These are phyloP conservation scores for Lyophyllum atratum DNA, from an alignment of 768 basidiomycete genomes.

Conservation along the genomic window DNA sequence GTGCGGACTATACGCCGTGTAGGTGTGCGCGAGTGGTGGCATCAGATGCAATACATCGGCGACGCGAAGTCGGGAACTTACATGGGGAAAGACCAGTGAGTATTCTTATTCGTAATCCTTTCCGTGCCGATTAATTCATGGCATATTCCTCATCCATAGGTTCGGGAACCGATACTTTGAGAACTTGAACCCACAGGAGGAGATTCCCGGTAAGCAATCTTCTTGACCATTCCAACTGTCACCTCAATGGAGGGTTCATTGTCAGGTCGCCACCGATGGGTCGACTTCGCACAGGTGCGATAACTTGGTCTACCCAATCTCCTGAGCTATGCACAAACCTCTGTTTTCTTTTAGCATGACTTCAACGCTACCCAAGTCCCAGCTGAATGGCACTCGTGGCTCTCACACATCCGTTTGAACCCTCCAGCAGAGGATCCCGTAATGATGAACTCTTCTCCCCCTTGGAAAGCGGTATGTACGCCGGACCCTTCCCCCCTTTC, in stretches of 20 bases:
- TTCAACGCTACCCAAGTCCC: constrained; percentile 93
- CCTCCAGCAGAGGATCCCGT: constrained; percentile 77
- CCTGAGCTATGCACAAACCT: not conserved
- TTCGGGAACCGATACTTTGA: constrained; percentile 96
- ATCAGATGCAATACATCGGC: constrained; percentile 89
- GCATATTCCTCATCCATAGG: constrained; percentile 37
- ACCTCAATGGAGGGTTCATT: constrained; percentile 7
- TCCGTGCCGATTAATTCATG: not conserved
- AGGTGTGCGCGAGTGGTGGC: constrained; percentile 87
- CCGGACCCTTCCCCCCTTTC: not conserved
- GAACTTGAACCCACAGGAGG: constrained; percentile 84
- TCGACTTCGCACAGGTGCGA: constrained; percentile 85
- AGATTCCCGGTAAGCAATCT: constrained; percentile 74
- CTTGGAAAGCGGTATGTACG: constrained; percentile 79
- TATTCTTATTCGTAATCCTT: constrained; percentile 20
- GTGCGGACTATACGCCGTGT: constrained; percentile 74
- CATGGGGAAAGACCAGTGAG: constrained; percentile 83
- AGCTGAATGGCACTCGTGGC: constrained; percentile 97
- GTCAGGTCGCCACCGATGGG: constrained; percentile 93
- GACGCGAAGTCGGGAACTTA: constrained; percentile 87
- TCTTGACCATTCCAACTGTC: not conserved
- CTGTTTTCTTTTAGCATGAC: constrained; percentile 57
- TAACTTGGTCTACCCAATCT: not conserved
- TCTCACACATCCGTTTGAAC: constrained; percentile 84
- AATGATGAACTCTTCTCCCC: constrained; percentile 65